Evolutionary conservation across 371 early-diverging fungal species (phyloP), one percentile per base, ranked within the genome.

Genomic region (Haplosporangium sp.): DNA sequence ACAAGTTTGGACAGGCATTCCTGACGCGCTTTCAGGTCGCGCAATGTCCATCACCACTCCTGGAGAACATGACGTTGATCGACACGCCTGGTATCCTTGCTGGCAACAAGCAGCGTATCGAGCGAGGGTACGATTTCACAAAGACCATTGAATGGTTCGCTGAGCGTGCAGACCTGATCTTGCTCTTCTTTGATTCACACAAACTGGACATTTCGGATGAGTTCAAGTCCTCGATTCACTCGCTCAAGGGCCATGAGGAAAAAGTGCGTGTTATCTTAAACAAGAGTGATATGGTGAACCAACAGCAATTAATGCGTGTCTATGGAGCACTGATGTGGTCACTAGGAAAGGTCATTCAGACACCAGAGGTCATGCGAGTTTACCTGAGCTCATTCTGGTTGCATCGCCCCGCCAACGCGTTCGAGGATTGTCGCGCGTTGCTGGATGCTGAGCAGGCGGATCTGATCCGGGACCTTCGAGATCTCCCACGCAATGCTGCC

Each of bases 321-420:
- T 93, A 94, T 73, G 96, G 96, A 57, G 95, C 96, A 6, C 83
- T 96, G 84, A 96, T 96, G 96, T 96, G 95, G 95, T 94, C 96
- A 37, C 85, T 96, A 12, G 96, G 96, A 41, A 94, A 93, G 74
- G 95, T 96, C 12, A 85, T 96, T 9, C 86, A 91, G 53, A 94
- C 95, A 1, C 96, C 96, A n/a, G 96, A 96, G 81, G 96, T 96
- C 29, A 88, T 89, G 83, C 87, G 95, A 12, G 96, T 96, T 37
- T 95, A 91, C 68, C 69, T 95, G 56, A 89, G 93, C n/a, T 91
- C 92, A 0, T 95, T 95, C 81, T 94, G 96, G 94, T 85, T 86
- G 4, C 85, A 89, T n/a, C 89, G 91, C 50, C 91, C 94, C 13
- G 84, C 86, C 1, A 89, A 93, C 59, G 82, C 85, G 68, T 91